A percentile compares a stretch with the other conserved stretches of the same genome.
phyloP scores from a whole-genome alignment of 148 eudicot genomes.

The Polygonum maritimum region DNA sequence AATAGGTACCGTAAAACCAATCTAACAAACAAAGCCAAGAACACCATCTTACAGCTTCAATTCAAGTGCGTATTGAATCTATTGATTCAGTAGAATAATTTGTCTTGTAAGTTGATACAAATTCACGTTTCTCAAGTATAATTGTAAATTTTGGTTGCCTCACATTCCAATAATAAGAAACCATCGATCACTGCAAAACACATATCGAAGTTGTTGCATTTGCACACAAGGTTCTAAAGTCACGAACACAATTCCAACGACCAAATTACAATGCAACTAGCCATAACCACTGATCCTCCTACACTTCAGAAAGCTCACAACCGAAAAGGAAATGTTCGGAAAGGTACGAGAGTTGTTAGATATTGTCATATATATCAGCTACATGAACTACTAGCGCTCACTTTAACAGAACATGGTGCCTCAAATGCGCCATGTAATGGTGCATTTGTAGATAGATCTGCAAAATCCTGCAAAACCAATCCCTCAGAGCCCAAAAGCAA shows the following conservation, averaged over 20 bases:
- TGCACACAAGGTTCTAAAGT: too few relatives aligned
- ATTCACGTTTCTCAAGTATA: too few relatives aligned
- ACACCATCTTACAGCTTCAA: too few relatives aligned
- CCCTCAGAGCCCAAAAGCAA: conserved; percentile 17
- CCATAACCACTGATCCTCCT: neutral
- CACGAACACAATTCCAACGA: too few relatives aligned
- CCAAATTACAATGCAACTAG: neutral
- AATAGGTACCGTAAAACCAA: too few relatives aligned
- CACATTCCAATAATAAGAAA: too few relatives aligned
- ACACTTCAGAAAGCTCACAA: neutral
- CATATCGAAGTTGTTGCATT: too few relatives aligned
- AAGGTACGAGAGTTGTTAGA: neutral
- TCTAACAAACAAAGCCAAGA: too few relatives aligned
- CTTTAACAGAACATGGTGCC: neutral
- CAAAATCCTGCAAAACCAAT: conserved; percentile 34
- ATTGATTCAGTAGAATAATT: too few relatives aligned
- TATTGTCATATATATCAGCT: neutral
- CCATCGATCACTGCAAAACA: neutral
- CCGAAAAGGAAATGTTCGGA: neutral
- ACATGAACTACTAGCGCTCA: neutral
- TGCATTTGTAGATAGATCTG: neutral
- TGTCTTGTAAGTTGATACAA: neutral
- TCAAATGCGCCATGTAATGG: neutral
- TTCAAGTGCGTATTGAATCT: too few relatives aligned
- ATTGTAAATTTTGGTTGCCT: too few relatives aligned